These are phyloP conservation scores for Drosera capensis DNA, from an alignment of 148 eudicot genomes.

Conservation along the genomic window DNA sequence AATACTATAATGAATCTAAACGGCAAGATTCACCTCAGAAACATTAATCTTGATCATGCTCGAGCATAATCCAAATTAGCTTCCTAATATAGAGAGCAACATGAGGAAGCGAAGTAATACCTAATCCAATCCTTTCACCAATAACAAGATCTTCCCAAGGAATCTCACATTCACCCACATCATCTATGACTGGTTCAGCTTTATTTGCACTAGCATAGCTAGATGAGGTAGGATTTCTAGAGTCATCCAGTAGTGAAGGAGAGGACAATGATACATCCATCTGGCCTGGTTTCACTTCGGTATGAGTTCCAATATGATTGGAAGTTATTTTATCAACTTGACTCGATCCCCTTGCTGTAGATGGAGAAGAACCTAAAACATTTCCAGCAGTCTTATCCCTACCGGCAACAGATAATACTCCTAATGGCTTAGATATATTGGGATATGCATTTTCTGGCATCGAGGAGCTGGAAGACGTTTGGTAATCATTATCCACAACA, in stretches of 20 bases:
- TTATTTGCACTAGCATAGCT: slow-evolving; percentile 15
- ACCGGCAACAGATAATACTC: slow-evolving; percentile 10
- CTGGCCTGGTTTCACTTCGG: slow-evolving; percentile 8
- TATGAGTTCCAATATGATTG: slow-evolving; percentile 11
- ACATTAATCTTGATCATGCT: no score
- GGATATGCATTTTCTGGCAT: slow-evolving; percentile 20
- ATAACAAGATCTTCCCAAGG: slow-evolving; percentile 69
- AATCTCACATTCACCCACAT: slow-evolving; percentile 79
- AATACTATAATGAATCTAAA: background rate
- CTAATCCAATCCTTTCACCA: slow-evolving; percentile 95
- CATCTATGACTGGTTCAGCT: slow-evolving; percentile 58
- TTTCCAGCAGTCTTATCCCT: slow-evolving; percentile 10
- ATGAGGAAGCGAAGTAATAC: slow-evolving; percentile 18
- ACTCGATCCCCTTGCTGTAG: slow-evolving; percentile 11
- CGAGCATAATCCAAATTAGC: no score
- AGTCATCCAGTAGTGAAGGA: slow-evolving; percentile 19
- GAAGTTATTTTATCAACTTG: slow-evolving; percentile 11
- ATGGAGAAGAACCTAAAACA: slow-evolving; percentile 13
- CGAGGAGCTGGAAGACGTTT: slow-evolving; percentile 24
- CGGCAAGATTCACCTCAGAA: no score
- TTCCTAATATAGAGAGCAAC: background rate
- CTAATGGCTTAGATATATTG: slow-evolving; percentile 16
- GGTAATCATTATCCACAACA: slow-evolving; percentile 18
- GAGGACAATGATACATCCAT: slow-evolving; percentile 11
- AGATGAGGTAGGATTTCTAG: slow-evolving; percentile 25